Conservation (phyloP, 345 rosid genomes). For the Conringia planisiliqua region DNA sequence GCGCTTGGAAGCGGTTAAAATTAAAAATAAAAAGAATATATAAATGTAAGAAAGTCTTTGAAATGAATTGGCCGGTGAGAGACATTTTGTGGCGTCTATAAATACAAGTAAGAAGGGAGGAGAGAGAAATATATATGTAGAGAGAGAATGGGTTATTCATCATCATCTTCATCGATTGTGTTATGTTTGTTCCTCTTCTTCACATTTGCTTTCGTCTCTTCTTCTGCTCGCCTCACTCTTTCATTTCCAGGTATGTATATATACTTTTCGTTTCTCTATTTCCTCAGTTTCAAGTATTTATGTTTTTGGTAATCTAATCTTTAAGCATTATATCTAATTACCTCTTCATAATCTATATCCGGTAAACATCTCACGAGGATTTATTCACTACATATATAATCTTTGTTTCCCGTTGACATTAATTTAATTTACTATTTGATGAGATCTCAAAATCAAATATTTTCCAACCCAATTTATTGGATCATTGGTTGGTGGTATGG, state of each 20-base stretch:
- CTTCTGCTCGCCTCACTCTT: conserved; percentile 40
- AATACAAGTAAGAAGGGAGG: background rate
- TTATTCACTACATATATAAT: background rate
- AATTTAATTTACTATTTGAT: background rate
- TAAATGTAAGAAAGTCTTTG: background rate
- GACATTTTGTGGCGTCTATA: conserved; percentile 7
- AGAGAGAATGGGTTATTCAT: conserved; percentile 36
- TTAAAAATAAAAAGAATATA: background rate
- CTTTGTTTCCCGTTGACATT: background rate
- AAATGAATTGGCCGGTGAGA: conserved; percentile 1
- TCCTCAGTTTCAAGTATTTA: background rate
- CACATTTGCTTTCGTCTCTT: conserved; percentile 32
- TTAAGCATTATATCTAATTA: background rate
- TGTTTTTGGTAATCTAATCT: background rate
- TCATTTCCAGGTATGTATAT: conserved; percentile 37
- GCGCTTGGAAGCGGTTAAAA: background rate
- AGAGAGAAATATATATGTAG: background rate
- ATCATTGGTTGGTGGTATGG: background rate
- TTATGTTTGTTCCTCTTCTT: conserved; percentile 32
- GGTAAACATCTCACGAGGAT: background rate
- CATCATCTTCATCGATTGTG: conserved; percentile 22
- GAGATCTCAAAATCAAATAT: background rate
- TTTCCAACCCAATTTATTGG: conserved; percentile 3
- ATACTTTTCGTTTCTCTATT: background rate
- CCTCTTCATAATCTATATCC: background rate